Evolutionary conservation across 805 yeast species (phyloP).

Genomic region (Blastobotrys americana): DNA sequence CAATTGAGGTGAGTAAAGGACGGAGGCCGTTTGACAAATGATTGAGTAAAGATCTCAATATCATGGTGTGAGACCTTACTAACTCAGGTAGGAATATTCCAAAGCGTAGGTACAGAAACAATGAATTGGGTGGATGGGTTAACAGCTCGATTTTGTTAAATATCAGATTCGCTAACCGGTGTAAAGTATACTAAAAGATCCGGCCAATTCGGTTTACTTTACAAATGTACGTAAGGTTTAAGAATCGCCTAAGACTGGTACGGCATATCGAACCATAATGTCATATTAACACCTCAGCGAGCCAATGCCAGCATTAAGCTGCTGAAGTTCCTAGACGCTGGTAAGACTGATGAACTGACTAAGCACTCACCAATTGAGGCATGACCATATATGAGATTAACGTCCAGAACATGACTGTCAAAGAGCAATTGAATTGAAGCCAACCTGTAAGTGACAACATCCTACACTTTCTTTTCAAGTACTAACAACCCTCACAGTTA

Average conservation of each 20-base stretch:
- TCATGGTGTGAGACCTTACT: not conserved
- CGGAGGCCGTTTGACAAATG: not conserved
- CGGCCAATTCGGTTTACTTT: slow-evolving; percentile 22
- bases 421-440: slow-evolving; percentile 14
- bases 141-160: too few species aligned
- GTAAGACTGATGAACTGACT: too few species aligned
- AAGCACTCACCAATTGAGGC: too few species aligned
- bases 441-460: slow-evolving; percentile 12
- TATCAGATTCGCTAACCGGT: too few species aligned
- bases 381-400: too few species aligned
- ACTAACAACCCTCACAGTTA: slow-evolving; percentile 17
- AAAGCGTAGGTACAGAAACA: slow-evolving; percentile 22
- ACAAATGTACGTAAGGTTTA: slow-evolving; percentile 20
- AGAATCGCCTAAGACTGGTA: not conserved
- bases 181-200: slow-evolving; percentile 21
- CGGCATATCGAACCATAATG: not conserved
- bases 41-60: too few species aligned
- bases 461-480: not conserved
- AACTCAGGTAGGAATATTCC: slow-evolving; percentile 18
- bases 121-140: too few species aligned
- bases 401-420: too few species aligned
- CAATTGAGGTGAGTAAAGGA: slow-evolving; percentile 20
- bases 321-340: slow-evolving; percentile 18
- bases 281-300: slow-evolving; percentile 13
- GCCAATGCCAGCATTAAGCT: slow-evolving; percentile 24